These are phyloP conservation scores for Nakaseomyces sp. DNA, from an alignment of 1,139 yeast genomes.

Conservation along the genomic window DNA sequence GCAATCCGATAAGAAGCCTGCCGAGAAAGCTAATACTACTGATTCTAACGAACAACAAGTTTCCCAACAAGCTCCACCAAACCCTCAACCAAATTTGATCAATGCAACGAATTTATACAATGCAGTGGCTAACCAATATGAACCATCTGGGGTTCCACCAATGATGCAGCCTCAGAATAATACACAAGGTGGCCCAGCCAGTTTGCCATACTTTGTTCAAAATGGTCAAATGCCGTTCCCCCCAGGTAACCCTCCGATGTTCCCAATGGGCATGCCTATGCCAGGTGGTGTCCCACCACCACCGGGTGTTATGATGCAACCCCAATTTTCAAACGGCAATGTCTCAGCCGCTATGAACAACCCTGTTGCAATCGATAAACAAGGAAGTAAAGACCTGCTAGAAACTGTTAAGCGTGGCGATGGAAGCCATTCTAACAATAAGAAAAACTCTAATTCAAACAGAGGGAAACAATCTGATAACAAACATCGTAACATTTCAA, in stretches of 20 bases:
- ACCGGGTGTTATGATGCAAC: slow-evolving; percentile 13
- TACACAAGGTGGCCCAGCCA: slow-evolving; percentile 11
- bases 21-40: not conserved
- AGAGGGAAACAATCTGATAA: not conserved
- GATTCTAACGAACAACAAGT: slow-evolving; percentile 3
- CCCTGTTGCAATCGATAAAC: slow-evolving; percentile 10
- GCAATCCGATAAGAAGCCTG: slow-evolving; percentile 8
- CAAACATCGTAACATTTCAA: not conserved
- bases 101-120: slow-evolving; percentile 29
- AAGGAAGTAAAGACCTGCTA: slow-evolving; percentile 12
- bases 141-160: slow-evolving; percentile 10
- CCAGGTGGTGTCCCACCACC: slow-evolving; percentile 23
- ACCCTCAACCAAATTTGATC: slow-evolving; percentile 8
- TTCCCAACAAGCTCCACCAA: slow-evolving; percentile 3
- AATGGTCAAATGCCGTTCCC: slow-evolving; percentile 29
- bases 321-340: slow-evolving; percentile 8
- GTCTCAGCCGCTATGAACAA: not conserved
- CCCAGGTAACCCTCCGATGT: slow-evolving; percentile 18
- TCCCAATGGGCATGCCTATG: slow-evolving; percentile 19
- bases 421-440: not conserved
- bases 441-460: not conserved
- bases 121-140: slow-evolving; percentile 29
- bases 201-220: slow-evolving; percentile 24
- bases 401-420: slow-evolving; percentile 5
- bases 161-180: slow-evolving; percentile 3